Evolutionary conservation across 1,139 yeast species (phyloP), one percentile per base, ranked within the genome.

Genomic region (Diutina ranongensis): DNA sequence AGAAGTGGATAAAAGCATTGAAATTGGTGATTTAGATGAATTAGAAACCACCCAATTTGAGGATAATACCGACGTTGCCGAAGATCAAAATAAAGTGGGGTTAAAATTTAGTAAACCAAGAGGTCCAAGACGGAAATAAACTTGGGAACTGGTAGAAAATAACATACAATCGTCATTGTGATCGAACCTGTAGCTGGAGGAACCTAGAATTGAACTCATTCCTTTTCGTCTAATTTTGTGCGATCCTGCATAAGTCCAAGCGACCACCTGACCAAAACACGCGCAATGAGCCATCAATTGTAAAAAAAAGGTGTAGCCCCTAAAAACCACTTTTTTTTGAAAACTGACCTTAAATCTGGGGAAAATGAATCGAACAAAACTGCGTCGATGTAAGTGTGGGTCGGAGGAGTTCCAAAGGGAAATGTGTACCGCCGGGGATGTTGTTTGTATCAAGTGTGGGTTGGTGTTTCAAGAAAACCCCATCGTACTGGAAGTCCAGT

Each of bases 401-500:
- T 15, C 27, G 13, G 36, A 35, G 18, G n/a, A 16, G 35, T 44
- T 44, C 35, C n/a, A 3, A 15, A 31, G 36, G 16, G 54, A 52
- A 31, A 49, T 48, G 28, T 49, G 28, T 45, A 47, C 49, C 35
- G 45, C 87, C 4, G 82, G 84, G 3, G 95, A 86, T 61, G 62
- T 84, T 32, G 82, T 88, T 31, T 92, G 98, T 67, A 68, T 72
- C 36, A 59, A 65, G 44, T 92, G 98, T 75, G 97, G 97, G 59
- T 67, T 79, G 22, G 97, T 92, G 36, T 76, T 77, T 47, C 95
- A 87, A 55, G 97, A 89, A 59, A 85, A 88, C 56, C 95, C 95
- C 28, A 89, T 92, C 55, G 97, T 94, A 25, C 80, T 95, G 21
- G 98, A 94, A 59, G 94, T 94, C 48, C 86, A 94, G 19, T 92